phyloP scores from a whole-genome alignment of 768 basidiomycete genomes.

The Mycena sanguinolenta region DNA sequence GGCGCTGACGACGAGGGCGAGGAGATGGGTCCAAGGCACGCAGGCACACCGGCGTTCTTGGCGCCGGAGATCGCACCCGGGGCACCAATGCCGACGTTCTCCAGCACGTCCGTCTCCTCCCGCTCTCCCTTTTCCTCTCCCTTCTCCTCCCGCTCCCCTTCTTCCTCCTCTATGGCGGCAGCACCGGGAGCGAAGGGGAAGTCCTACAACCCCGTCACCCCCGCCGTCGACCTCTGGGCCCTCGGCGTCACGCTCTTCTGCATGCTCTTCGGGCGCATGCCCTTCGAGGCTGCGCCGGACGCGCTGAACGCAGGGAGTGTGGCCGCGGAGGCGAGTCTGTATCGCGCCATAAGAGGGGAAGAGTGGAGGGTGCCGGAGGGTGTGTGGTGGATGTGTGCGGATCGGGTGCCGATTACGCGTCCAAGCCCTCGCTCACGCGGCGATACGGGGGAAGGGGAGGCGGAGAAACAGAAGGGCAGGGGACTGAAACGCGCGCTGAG shows the following conservation, averaged over 20 bases:
- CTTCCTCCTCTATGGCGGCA: too few species aligned
- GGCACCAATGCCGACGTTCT: constrained; percentile 8
- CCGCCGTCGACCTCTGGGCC: constrained; percentile 98
- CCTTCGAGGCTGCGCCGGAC: constrained; percentile 63
- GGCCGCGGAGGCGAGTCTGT: constrained; percentile 22
- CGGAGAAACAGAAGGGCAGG: too few species aligned
- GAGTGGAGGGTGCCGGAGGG: constrained; percentile 5
- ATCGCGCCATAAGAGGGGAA: constrained; percentile 30
- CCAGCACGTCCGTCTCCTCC: too few species aligned
- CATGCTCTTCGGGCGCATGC: constrained; percentile 88
- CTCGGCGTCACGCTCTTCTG: constrained; percentile 96
- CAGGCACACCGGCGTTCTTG: constrained; percentile 95
- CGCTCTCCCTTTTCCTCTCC: background rate
- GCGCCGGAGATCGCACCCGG: constrained; percentile 88
- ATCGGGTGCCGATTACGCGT: background rate
- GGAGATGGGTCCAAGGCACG: constrained; percentile 89
- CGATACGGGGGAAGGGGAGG: too few species aligned
- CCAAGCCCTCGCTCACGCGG: too few species aligned
- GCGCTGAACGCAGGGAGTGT: constrained; percentile 1
- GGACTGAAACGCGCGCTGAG: too few species aligned
- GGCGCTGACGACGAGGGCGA: constrained; percentile 63
- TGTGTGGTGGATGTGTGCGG: constrained; percentile 8
- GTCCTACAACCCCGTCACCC: constrained; percentile 72
- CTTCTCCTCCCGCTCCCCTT: too few species aligned
- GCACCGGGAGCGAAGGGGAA: too few species aligned